These are phyloP conservation scores for Citrus unshiu DNA, from an alignment of 345 rosid species.

Conservation along the genomic window DNA sequence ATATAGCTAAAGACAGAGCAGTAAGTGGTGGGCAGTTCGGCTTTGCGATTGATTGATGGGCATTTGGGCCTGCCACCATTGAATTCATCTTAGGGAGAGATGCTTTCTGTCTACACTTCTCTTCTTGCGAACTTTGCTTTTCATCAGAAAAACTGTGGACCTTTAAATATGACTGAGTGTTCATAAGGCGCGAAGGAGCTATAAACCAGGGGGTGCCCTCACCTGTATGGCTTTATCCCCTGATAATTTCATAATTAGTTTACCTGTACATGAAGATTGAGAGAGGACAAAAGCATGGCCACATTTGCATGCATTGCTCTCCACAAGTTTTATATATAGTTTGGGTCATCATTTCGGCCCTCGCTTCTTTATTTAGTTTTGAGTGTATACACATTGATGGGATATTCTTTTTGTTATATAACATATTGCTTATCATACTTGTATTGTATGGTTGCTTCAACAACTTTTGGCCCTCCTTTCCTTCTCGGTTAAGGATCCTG, in stretches of 20 bases:
- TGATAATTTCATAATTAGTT: not conserved
- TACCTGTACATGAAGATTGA: not conserved
- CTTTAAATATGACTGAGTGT: not conserved
- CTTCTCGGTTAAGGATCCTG: no score
- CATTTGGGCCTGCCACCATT: constrained; percentile 12
- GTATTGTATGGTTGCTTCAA: no score
- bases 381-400: not conserved
- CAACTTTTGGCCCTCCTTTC: no score
- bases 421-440: not conserved
- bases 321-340: not conserved
- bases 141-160: not conserved
- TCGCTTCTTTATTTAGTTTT: not conserved
- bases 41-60: constrained; percentile 22
- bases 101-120: constrained; percentile 11
- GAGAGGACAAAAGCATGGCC: constrained; percentile 15
- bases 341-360: not conserved
- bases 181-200: not conserved
- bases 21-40: not conserved
- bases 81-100: not conserved
- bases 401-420: constrained; percentile 20
- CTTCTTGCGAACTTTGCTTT: not conserved
- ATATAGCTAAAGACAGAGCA: constrained; percentile 1
- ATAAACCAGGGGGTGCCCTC: not conserved
- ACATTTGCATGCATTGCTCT: constrained; percentile 16
- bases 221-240: not conserved